Base-by-base conservation (phyloP, 768 basidiomycete species). In the Boletus pseudopeckii region DNA sequence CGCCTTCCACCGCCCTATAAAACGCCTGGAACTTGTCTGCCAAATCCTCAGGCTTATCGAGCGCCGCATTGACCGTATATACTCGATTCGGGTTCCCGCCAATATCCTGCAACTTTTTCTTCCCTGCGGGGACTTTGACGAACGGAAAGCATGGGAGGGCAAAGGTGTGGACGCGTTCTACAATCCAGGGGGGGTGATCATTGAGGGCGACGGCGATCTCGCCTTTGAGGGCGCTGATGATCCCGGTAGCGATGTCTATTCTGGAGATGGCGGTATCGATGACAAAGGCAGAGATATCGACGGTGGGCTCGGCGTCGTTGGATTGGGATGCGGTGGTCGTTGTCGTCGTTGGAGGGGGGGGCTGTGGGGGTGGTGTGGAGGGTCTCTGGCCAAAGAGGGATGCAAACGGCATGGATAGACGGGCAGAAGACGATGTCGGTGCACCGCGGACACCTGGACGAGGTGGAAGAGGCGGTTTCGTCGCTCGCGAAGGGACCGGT, bases 341-440 rank as follows among this genome's bases (percentile, higher is more conserved):
- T 2, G 57, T 18, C 9, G 52, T 68, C 36, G 15, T 62, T 38
- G 48, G 67, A 60, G 24, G 24, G 22, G 22, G 70, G 56, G 48
- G 69, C 11, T 62, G 60, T 28, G 68, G 68, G 9, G 63, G 72
- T 18, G 67, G 57, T 22, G 64, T 71, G 38, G 68, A 58, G 5
- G 74, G 54, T 45, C 70, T 61, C 36, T 72, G 65, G 6, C 84
- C 88, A 60, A 91, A 92, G n/a, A 94, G 77, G 2, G 86, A 86
- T 0, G 89, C 86, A 60, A 94, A 93, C 0, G 90, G 85, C 61
- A 87, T 88, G 26, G 79, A 69, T 11, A 91, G 76, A 1, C 88
- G 77, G 0, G 82, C 76, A 0, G 70, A 52, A 2, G 68, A 55
- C 0, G 75, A 45, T 20, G 64, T 4, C 18, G 57, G 41, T 14